Evolutionary conservation across 116 monocot genomes (phyloP).

Genomic region (Zostera marina): DNA sequence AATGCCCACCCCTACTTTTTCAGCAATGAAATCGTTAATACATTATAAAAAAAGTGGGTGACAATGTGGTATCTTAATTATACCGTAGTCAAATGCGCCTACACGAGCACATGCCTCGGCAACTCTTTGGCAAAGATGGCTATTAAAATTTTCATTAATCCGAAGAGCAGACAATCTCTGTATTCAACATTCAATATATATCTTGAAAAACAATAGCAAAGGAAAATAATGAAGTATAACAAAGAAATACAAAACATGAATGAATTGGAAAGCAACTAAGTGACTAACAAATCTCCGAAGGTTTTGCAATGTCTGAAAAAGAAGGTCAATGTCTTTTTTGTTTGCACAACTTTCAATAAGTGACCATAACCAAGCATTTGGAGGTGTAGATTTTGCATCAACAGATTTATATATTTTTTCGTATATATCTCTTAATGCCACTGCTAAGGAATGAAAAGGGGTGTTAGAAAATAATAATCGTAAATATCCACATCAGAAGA

Average conservation of each 20-base stretch:
- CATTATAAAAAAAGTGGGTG: no score
- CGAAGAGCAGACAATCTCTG: slow-evolving; percentile 84
- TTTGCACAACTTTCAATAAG: slow-evolving; percentile 50
- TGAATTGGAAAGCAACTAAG: slow-evolving; percentile 14
- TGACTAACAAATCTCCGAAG: slow-evolving; percentile 87
- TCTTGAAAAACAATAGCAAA: not conserved
- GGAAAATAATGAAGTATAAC: not conserved
- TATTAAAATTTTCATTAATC: slow-evolving; percentile 77
- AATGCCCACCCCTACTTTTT: no score
- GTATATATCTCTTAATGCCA: slow-evolving; percentile 8
- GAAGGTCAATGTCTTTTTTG: slow-evolving; percentile 61
- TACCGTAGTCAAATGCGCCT: slow-evolving; percentile 74
- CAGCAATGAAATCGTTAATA: no score
- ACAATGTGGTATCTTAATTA: not conserved
- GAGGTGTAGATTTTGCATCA: slow-evolving; percentile 77
- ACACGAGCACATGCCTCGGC: slow-evolving; percentile 72
- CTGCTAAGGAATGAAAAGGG: no score
- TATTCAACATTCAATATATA: slow-evolving; percentile 14
- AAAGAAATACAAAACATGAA: not conserved
- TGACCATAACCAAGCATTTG: slow-evolving; percentile 95
- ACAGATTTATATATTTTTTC: slow-evolving; percentile 62
- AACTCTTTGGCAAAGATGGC: slow-evolving; percentile 80
- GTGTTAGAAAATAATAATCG: no score
- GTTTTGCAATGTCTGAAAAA: slow-evolving; percentile 66
- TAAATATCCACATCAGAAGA: no score